phyloP scores from a whole-genome alignment of 129 eudicot species.

The Oenanthe sinensis region DNA sequence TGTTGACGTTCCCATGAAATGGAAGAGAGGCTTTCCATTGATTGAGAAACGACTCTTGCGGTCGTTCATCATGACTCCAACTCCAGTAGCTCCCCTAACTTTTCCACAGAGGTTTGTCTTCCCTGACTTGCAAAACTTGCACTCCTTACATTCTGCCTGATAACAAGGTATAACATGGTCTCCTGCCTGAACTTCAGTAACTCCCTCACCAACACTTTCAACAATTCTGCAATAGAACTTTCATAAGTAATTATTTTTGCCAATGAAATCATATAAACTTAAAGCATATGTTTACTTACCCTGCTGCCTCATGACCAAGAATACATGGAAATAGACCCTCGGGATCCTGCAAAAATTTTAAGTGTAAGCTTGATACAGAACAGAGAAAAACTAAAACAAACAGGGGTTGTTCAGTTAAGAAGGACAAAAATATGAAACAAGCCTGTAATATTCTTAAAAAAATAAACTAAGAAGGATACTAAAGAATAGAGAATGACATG shows the following conservation, averaged over 20 bases:
- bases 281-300: constrained; percentile 32
- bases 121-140: constrained; percentile 96
- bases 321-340: constrained; percentile 99
- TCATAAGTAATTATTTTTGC: not conserved
- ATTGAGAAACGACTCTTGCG: constrained; percentile 91
- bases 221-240: constrained; percentile 53
- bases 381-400: not conserved
- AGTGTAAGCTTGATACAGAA: constrained; percentile 4
- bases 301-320: constrained; percentile 99
- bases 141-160: constrained; percentile 96
- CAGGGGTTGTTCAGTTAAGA: not conserved
- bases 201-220: constrained; percentile 99
- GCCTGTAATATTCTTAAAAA: not conserved
- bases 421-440: not conserved
- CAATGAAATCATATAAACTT: not conserved
- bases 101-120: constrained; percentile 99
- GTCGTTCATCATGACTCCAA: constrained; percentile 94
- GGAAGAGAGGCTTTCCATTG: constrained; percentile 88
- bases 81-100: constrained; percentile 96
- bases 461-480: not conserved
- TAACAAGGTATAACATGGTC: constrained; percentile 99
- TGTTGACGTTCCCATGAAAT: constrained; percentile 99
- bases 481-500: not conserved
- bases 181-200: constrained; percentile 90
- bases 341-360: constrained; percentile 57